Evolutionary conservation across 495 filamentous ascomycete species (phyloP).

Genomic region (Talaromyces wortmannii): DNA sequence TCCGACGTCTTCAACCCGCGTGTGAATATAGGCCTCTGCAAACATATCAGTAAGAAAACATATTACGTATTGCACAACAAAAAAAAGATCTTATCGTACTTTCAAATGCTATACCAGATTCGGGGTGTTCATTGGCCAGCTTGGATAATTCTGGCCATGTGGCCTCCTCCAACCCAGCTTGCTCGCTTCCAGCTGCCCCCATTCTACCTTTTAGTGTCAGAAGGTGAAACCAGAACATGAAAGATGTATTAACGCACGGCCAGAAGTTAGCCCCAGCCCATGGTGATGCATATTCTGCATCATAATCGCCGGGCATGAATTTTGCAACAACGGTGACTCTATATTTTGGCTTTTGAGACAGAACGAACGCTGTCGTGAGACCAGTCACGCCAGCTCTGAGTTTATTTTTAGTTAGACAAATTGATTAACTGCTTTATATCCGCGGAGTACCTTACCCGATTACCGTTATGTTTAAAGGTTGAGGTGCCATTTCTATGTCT

Average conservation of each 20-base stretch:
- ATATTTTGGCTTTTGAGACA: slow-evolving; percentile 62
- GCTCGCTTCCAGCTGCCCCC: background rate
- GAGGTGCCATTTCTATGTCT: background rate
- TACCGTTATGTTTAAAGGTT: background rate
- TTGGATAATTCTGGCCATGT: slow-evolving; percentile 50
- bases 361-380: slow-evolving; percentile 80
- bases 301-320: slow-evolving; percentile 98
- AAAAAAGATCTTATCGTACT: slow-evolving; percentile 22
- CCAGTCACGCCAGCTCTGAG: slow-evolving; percentile 83
- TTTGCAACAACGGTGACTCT: slow-evolving; percentile 82
- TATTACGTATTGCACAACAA: background rate
- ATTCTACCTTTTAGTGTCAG: background rate
- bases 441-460: background rate
- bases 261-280: slow-evolving; percentile 93
- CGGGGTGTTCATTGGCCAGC: slow-evolving; percentile 57
- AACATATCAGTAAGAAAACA: slow-evolving; percentile 4
- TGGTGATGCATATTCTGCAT: slow-evolving; percentile 91
- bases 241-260: slow-evolving; percentile 48
- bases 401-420: background rate
- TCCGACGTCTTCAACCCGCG: slow-evolving; percentile 39
- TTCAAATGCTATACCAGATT: slow-evolving; percentile 73
- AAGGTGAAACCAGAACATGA: background rate
- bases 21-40: slow-evolving; percentile 34
- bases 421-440: background rate
- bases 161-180: slow-evolving; percentile 43